Evolutionary conservation across 495 filamentous ascomycete genomes (phyloP), one percentile per base, ranked within the genome.

Genomic region (Tetracladium setigerum): DNA sequence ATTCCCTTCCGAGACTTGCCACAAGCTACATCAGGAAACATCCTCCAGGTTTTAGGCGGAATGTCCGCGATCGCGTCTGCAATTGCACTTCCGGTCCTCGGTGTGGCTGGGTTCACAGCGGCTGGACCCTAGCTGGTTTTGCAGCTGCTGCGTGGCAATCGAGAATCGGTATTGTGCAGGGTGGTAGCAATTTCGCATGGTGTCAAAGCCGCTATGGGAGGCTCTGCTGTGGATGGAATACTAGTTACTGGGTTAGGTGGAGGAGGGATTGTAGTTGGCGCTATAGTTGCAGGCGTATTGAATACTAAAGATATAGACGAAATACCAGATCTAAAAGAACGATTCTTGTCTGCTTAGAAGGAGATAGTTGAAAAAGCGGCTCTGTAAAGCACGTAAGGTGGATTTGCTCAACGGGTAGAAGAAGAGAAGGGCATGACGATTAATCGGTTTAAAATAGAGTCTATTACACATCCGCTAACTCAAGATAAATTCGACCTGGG

Each of bases 131-230:
- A 5, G 50, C 44, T 22, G 50, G 43, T 2, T 47, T 36, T 27
- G 38, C 38, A 24, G 50, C 50, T 24, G 50, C 50, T 13, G 43
- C 10, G 17, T 53, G 43, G 50, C 50, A 53, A 37, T 34, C 50
- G 7, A 32, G 50, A 18, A 47, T 53, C 22, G 43, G 50, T 9
- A 11, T 53, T 8, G 55, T 61, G 10, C 30, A 63, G 34, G 58
- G 49, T 33, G 60, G 58, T 12, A 59, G 60, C 32, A 16, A 61
- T 2, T 63, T 61, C 27, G 46, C 60, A 7, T 63, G 55, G 57
- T 61, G 57, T 53, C 60, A 63, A 41, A 63, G 60, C 56, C 15
- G 60, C 50, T 2, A 59, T 61, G 55, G 58, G 58, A 17, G 60
- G 60, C 38, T 52, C 55, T n/a, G 58, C 60, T 30, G 11, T 62